Evolutionary conservation across 2,329 filamentous ascomycete genomes (phyloP).

Genomic region (Aspergillus pseudotamarii): DNA sequence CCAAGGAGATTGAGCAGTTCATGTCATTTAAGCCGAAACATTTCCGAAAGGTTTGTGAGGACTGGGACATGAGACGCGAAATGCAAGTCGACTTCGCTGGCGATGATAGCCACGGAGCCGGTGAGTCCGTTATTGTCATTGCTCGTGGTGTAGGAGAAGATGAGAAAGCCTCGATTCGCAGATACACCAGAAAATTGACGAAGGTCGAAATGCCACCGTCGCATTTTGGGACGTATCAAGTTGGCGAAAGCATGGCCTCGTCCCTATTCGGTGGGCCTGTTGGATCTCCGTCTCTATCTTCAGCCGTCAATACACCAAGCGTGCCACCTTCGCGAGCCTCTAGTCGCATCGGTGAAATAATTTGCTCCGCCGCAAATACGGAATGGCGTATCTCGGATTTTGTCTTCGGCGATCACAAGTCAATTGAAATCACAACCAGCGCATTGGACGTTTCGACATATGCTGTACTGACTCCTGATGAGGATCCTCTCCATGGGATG

Average conservation of each 20-base stretch:
- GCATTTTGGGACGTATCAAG: not conserved
- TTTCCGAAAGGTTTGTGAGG: conserved; percentile 75
- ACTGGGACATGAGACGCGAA: conserved; percentile 89
- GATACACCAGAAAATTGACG: conserved; percentile 60
- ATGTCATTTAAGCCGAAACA: conserved; percentile 72
- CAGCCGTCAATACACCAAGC: conserved; percentile 38
- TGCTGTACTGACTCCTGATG: conserved; percentile 69
- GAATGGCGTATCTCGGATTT: conserved; percentile 70
- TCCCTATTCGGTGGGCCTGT: conserved; percentile 57
- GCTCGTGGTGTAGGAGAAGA: conserved; percentile 69
- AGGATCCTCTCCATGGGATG: conserved; percentile 73
- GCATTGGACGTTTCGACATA: conserved; percentile 75
- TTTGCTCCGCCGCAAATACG: conserved; percentile 48
- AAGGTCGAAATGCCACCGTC: conserved; percentile 29
- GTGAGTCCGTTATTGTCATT: conserved; percentile 76
- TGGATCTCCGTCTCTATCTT: conserved; percentile 51
- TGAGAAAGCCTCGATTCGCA: conserved; percentile 54
- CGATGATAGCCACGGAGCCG: conserved; percentile 74
- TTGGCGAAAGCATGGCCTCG: conserved; percentile 22
- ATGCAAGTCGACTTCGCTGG: conserved; percentile 88
- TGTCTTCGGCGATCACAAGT: conserved; percentile 62
- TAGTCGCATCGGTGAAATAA: conserved; percentile 30
- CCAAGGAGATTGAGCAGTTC: conserved; percentile 78
- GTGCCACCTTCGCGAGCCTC: conserved; percentile 37
- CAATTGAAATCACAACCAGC: conserved; percentile 67